These are phyloP conservation scores for Monilinia polystroma DNA, from an alignment of 2,329 filamentous ascomycete species.

Conservation along the genomic window DNA sequence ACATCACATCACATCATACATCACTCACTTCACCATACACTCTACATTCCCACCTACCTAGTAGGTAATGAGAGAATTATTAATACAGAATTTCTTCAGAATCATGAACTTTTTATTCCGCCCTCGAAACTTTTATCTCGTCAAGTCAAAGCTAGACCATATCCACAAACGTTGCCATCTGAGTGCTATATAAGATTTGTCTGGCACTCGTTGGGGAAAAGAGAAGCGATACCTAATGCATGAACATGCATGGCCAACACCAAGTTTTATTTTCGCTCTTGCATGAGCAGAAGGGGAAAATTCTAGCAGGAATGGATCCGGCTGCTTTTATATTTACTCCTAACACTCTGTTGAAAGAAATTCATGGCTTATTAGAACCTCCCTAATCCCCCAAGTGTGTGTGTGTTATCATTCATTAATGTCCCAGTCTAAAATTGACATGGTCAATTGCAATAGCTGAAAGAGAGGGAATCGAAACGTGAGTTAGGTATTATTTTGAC, in stretches of 20 bases:
- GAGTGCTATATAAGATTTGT: background rate
- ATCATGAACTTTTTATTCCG: slow-evolving; percentile 16
- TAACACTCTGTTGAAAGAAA: slow-evolving; percentile 15
- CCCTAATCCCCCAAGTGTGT: background rate
- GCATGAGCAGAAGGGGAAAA: slow-evolving; percentile 18
- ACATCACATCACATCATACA: too few species aligned
- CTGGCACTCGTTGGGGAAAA: background rate
- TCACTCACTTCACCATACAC: background rate
- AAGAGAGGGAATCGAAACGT: slow-evolving; percentile 18
- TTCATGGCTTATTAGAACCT: background rate
- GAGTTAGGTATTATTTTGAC: slow-evolving; percentile 22
- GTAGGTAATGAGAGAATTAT: background rate
- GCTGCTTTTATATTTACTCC: slow-evolving; percentile 17
- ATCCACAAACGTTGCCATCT: slow-evolving; percentile 10
- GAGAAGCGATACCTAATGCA: slow-evolving; percentile 13
- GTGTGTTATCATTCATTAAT: background rate
- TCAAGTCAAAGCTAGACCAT: slow-evolving; percentile 1
- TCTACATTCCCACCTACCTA: too few species aligned
- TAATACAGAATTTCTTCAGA: background rate
- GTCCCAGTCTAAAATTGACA: background rate
- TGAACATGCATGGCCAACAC: slow-evolving; percentile 19
- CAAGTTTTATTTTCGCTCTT: slow-evolving; percentile 17
- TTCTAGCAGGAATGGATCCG: slow-evolving; percentile 2
- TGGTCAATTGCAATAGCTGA: background rate
- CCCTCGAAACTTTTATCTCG: background rate